These are phyloP conservation scores for Aspergillus intermedius DNA, from an alignment of 2,329 filamentous ascomycete species.

Conservation along the genomic window DNA sequence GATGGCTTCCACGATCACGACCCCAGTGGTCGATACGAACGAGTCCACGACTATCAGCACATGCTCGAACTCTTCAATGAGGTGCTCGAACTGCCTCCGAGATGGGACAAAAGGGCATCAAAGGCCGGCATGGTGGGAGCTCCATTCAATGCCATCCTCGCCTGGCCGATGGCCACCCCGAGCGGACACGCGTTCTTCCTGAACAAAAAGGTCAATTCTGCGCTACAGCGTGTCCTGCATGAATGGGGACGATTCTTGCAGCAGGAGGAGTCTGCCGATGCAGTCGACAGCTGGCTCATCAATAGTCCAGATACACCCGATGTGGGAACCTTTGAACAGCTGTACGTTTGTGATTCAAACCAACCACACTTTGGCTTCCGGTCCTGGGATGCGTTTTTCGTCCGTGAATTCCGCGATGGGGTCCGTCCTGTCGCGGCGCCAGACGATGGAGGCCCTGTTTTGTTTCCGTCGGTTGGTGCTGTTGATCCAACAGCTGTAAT, in stretches of 20 bases:
- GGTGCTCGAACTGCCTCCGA: neutral
- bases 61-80: neutral
- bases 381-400: constrained; percentile 63
- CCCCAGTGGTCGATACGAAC: neutral
- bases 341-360: neutral
- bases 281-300: neutral
- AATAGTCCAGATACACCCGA: neutral
- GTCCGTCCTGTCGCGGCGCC: constrained; percentile 48
- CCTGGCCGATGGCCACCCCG: constrained; percentile 49
- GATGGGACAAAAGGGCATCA: constrained; percentile 1
- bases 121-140: constrained; percentile 40
- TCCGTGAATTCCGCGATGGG: constrained; percentile 45
- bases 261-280: neutral
- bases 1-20: neutral
- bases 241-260: neutral
- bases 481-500: constrained; percentile 34
- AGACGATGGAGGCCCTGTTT: constrained; percentile 35
- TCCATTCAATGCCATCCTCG: constrained; percentile 48
- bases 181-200: constrained; percentile 47
- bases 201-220: constrained; percentile 40
- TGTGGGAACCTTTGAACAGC: neutral
- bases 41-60: neutral
- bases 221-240: constrained; percentile 44
- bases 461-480: neutral
- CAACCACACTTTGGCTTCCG: constrained; percentile 39